Percentiles rank a stretch among this genome's conserved stretches.
Evolutionary conservation across 768 basidiomycete genomes (phyloP).

Genomic region (Boletus huronensis): DNA sequence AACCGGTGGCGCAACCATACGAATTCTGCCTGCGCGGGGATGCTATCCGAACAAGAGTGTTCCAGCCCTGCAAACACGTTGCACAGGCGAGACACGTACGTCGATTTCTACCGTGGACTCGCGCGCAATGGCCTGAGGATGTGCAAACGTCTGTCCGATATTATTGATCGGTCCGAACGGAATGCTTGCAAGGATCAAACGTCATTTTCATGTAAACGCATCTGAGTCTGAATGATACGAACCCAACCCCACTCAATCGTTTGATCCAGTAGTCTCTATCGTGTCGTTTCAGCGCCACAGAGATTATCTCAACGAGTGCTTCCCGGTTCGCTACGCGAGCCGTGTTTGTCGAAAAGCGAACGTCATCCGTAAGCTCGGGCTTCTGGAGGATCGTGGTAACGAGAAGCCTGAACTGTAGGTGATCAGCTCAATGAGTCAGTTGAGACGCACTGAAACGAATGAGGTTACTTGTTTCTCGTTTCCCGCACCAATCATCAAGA

Average conservation of each 20-base stretch:
- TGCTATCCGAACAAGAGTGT: constrained; percentile 43
- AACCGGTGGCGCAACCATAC: constrained; percentile 78
- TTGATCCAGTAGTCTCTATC: constrained; percentile 73
- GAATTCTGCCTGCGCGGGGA: constrained; percentile 70
- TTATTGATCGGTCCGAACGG: constrained; percentile 93
- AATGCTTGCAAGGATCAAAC: constrained; percentile 43
- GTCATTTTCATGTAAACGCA: constrained; percentile 9
- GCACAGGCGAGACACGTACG: constrained; percentile 46
- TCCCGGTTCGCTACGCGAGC: constrained; percentile 72
- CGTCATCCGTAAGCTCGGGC: constrained; percentile 57
- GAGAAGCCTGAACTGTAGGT: constrained; percentile 63
- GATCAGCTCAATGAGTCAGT: constrained; percentile 11
- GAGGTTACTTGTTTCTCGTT: constrained; percentile 74
- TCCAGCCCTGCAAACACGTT: constrained; percentile 13
- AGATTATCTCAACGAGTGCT: constrained; percentile 67
- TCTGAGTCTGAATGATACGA: constrained; percentile 24
- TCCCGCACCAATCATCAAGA: constrained; percentile 90
- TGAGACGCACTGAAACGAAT: background rate
- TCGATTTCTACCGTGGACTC: constrained; percentile 73
- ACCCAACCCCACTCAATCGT: constrained; percentile 77
- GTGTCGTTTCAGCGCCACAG: constrained; percentile 51
- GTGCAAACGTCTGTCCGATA: constrained; percentile 83
- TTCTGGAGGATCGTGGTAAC: constrained; percentile 57
- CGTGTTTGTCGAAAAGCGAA: constrained; percentile 69
- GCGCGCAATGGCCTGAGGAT: constrained; percentile 81